Evolutionary conservation across 2,329 filamentous ascomycete species (phyloP).

Genomic region (Teratosphaeria destructans): DNA sequence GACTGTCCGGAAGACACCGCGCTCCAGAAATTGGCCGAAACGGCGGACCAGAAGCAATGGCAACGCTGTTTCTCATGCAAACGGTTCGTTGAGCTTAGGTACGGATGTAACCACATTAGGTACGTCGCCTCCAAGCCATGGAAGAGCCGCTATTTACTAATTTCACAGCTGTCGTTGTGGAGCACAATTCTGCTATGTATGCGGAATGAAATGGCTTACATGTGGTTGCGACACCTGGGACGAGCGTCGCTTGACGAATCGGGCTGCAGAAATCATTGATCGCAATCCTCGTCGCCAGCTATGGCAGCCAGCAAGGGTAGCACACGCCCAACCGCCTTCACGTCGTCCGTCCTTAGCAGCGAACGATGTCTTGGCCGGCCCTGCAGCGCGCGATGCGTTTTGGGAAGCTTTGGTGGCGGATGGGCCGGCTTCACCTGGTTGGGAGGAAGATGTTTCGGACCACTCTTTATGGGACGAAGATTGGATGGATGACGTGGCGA

Average conservation of each 20-base stretch:
- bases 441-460: conserved; percentile 8
- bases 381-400: neutral
- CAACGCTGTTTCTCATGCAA: conserved; percentile 40
- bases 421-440: neutral
- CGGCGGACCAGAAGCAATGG: conserved; percentile 40
- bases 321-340: conserved; percentile 4
- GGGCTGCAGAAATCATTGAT: conserved; percentile 8
- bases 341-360: neutral
- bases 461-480: conserved; percentile 10
- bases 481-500: conserved; percentile 2
- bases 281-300: conserved; percentile 7
- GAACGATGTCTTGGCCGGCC: neutral
- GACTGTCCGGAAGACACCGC: conserved; percentile 40
- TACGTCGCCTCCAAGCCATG: conserved; percentile 30
- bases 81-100: conserved; percentile 38
- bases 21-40: conserved; percentile 30
- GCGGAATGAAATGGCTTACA: conserved; percentile 17
- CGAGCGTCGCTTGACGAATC: conserved; percentile 10
- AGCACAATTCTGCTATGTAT: conserved; percentile 23
- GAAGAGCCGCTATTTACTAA: conserved; percentile 13
- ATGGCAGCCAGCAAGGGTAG: conserved; percentile 5
- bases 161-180: conserved; percentile 17
- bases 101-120: conserved; percentile 49
- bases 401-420: neutral
- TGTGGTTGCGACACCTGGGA: conserved; percentile 15